Percentiles rank a stretch among this genome's conserved stretches.
Evolutionary conservation across 352 stramenopile species (phyloP).

Genomic region (Elongisporangium prolatum): DNA sequence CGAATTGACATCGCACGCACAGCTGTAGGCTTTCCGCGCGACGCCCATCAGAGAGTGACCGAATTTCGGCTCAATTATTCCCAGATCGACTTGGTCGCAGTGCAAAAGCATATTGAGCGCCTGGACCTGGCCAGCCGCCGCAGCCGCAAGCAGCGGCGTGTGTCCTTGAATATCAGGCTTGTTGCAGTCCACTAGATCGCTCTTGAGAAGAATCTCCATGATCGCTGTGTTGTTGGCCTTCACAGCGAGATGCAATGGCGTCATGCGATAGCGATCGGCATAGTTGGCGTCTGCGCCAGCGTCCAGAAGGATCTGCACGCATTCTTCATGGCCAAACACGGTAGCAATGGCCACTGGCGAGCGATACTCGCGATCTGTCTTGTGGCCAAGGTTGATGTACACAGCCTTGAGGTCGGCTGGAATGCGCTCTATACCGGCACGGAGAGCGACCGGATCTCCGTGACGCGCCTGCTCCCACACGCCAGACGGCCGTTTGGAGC

Average conservation of each 20-base stretch:
- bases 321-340: conserved; percentile 51
- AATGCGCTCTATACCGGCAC: conserved; percentile 38
- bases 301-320: conserved; percentile 46
- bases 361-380: conserved; percentile 41
- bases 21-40: neutral
- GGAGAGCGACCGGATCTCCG: conserved; percentile 48
- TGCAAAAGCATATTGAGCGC: neutral
- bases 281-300: conserved; percentile 18
- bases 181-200: conserved; percentile 31
- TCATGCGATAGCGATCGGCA: neutral
- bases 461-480: neutral
- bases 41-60: neutral
- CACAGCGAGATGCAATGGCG: neutral
- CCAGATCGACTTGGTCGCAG: neutral
- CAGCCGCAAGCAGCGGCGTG: conserved; percentile 35
- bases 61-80: neutral
- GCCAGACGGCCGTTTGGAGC: too few relatives aligned
- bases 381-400: conserved; percentile 69
- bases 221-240: neutral
- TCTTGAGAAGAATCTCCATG: neutral
- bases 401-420: conserved; percentile 41
- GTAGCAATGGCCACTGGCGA: conserved; percentile 66
- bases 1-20: too few relatives aligned
- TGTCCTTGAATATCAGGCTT: conserved; percentile 46
- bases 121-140: neutral